A percentile compares a stretch with the other conserved stretches of the same genome.
Evolutionary conservation across 2,329 filamentous ascomycete genomes (phyloP).

Genomic region (Penicillium crustosum): DNA sequence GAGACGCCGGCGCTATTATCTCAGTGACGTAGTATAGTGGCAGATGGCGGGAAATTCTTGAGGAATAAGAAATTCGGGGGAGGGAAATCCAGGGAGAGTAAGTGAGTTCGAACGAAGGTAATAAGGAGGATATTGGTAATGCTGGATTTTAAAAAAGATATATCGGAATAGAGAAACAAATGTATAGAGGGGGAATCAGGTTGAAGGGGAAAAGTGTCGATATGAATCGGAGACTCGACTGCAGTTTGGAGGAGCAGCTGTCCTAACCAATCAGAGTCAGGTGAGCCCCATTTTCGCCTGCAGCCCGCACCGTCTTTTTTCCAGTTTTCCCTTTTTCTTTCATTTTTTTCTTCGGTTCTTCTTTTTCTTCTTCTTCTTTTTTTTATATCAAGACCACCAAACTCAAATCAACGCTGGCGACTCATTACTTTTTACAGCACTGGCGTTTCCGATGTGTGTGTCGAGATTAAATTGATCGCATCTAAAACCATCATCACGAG

Average conservation of each 20-base stretch:
- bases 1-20: slow-evolving; percentile 5
- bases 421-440: slow-evolving; percentile 55
- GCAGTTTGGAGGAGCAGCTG: slow-evolving; percentile 16
- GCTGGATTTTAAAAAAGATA: slow-evolving; percentile 2
- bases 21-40: slow-evolving; percentile 10
- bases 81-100: neutral
- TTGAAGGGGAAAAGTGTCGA: slow-evolving; percentile 21
- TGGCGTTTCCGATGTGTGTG: slow-evolving; percentile 70
- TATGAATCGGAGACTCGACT: slow-evolving; percentile 32
- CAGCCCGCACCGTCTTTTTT: slow-evolving; percentile 37
- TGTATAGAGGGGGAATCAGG: slow-evolving; percentile 4
- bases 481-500: slow-evolving; percentile 83
- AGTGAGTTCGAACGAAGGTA: slow-evolving; percentile 3
- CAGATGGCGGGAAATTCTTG: slow-evolving; percentile 1
- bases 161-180: slow-evolving; percentile 12
- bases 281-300: slow-evolving; percentile 19
- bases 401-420: slow-evolving; percentile 73
- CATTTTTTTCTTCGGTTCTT: slow-evolving; percentile 7
- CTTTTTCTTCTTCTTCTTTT: slow-evolving; percentile 39
- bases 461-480: slow-evolving; percentile 66
- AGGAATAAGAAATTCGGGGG: neutral
- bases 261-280: slow-evolving; percentile 28
- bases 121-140: neutral
- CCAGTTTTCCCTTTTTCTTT: slow-evolving; percentile 21
- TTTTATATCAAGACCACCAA: slow-evolving; percentile 60